These are phyloP conservation scores for Barnettozyma salicaria DNA, from an alignment of 805 yeast genomes.

Conservation along the genomic window DNA sequence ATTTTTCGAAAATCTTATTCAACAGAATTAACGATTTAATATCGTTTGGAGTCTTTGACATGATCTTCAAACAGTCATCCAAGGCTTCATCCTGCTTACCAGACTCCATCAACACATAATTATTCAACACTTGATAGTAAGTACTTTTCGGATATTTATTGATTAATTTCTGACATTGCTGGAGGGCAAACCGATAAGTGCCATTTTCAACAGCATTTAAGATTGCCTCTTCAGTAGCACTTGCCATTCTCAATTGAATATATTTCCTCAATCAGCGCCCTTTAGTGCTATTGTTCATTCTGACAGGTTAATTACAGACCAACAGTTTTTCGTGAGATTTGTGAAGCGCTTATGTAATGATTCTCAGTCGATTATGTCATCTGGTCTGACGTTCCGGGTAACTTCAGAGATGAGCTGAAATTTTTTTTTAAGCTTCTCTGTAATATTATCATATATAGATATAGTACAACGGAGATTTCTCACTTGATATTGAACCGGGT, in stretches of 20 bases:
- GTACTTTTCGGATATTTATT: slow-evolving; percentile 52
- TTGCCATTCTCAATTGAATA: slow-evolving; percentile 18
- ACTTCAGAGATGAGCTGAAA: slow-evolving; percentile 10
- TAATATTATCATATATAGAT: no score
- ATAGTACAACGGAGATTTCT: no score
- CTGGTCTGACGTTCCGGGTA: slow-evolving; percentile 2
- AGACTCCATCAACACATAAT: slow-evolving; percentile 28
- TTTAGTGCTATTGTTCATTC: no score
- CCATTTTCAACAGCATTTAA: slow-evolving; percentile 45
- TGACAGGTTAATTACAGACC: no score
- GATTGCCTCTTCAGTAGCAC: slow-evolving; percentile 30
- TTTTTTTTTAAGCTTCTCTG: slow-evolving; percentile 3
- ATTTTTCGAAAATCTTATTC: slow-evolving; percentile 37
- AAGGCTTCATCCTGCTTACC: slow-evolving; percentile 28
- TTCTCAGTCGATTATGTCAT: no score
- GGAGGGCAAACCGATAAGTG: slow-evolving; percentile 47
- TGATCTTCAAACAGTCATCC: slow-evolving; percentile 20
- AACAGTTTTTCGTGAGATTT: no score
- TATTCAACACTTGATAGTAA: slow-evolving; percentile 37
- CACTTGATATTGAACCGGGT: no score
- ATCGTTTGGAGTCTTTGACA: slow-evolving; percentile 45
- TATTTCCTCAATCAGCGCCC: no score
- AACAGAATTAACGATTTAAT: slow-evolving; percentile 44
- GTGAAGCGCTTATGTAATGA: no score
- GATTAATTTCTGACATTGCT: slow-evolving; percentile 41